phyloP scores from a whole-genome alignment of 768 basidiomycete species.

The Xerocomus potaroensis region DNA sequence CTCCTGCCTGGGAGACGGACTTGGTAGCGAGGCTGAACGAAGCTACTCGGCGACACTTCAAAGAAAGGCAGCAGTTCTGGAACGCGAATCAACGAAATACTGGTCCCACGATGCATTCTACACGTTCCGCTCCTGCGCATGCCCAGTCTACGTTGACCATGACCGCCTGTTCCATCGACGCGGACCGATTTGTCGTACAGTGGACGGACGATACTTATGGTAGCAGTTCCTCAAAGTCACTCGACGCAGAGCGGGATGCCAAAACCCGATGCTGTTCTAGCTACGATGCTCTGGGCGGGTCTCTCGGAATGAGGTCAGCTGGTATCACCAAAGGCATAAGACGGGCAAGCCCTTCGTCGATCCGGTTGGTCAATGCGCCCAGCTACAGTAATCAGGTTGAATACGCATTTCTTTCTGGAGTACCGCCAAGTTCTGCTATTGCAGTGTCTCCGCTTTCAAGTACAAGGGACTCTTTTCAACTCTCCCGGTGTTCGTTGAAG shows the following conservation, averaged over 20 bases:
- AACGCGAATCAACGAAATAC: slow-evolving; percentile 9
- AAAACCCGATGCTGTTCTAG: background rate
- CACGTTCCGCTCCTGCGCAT: background rate
- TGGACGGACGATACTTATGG: background rate
- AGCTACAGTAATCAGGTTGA: slow-evolving; percentile 12
- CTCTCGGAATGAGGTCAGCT: background rate
- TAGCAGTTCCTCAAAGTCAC: background rate
- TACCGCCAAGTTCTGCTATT: slow-evolving; percentile 16
- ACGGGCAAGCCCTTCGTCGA: slow-evolving; percentile 19
- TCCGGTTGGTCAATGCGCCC: slow-evolving; percentile 22
- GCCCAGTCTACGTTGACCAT: slow-evolving; percentile 6
- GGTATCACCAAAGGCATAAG: background rate
- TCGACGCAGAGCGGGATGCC: background rate
- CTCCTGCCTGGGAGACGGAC: slow-evolving; percentile 29
- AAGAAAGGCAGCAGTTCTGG: slow-evolving; percentile 1
- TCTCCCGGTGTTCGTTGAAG: slow-evolving; percentile 15
- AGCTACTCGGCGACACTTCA: slow-evolving; percentile 5
- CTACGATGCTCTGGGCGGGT: slow-evolving; percentile 11
- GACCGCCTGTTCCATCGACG: slow-evolving; percentile 6
- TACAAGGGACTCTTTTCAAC: slow-evolving; percentile 28
- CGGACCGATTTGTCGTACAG: background rate
- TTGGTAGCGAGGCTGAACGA: slow-evolving; percentile 13
- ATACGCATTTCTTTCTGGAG: slow-evolving; percentile 23
- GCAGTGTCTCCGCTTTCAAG: slow-evolving; percentile 21
- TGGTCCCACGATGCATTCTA: slow-evolving; percentile 6